Percentiles rank a stretch among this genome's conserved stretches.
Conservation (phyloP, 805 yeast genomes). For the Pichia scutulata region DNA sequence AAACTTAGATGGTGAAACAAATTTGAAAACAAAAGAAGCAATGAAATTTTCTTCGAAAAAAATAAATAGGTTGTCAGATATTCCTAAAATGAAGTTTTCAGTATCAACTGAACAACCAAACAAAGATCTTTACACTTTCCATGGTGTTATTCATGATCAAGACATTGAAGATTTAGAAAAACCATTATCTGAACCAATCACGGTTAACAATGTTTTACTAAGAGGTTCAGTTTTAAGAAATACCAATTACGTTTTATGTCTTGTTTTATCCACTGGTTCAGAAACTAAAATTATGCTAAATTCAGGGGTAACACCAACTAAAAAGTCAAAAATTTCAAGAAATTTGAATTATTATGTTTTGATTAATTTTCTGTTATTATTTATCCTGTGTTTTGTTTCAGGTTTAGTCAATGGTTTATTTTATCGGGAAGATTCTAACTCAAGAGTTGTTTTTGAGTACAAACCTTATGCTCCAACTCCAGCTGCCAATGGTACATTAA, state of each 20-base stretch:
- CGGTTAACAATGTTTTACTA: constrained; percentile 54
- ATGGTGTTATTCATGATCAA: constrained; percentile 43
- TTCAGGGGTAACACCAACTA: constrained; percentile 71
- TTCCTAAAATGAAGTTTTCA: constrained; percentile 50
- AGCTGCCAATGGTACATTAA: constrained; percentile 56
- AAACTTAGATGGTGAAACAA: constrained; percentile 71
- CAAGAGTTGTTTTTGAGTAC: constrained; percentile 52
- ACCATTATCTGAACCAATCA: constrained; percentile 44
- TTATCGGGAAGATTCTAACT: constrained; percentile 36
- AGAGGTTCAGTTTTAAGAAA: constrained; percentile 70
- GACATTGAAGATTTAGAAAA: constrained; percentile 21
- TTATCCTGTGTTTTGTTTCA: constrained; percentile 58
- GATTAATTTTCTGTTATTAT: constrained; percentile 53
- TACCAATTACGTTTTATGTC: constrained; percentile 69
- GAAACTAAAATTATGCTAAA: constrained; percentile 75
- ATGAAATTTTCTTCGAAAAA: constrained; percentile 43
- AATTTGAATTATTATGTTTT: constrained; percentile 62
- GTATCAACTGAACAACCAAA: constrained; percentile 72
- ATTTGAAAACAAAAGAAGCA: constrained; percentile 52
- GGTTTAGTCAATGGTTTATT: constrained; percentile 65
- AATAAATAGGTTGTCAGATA: constrained; percentile 49
- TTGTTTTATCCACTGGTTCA: constrained; percentile 67
- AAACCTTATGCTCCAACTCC: constrained; percentile 53
- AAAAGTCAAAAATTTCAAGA: constrained; percentile 54
- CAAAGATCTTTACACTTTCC: constrained; percentile 53